Conservation (phyloP, 768 basidiomycete genomes). For the Pleurotus salmoneostramineus region DNA sequence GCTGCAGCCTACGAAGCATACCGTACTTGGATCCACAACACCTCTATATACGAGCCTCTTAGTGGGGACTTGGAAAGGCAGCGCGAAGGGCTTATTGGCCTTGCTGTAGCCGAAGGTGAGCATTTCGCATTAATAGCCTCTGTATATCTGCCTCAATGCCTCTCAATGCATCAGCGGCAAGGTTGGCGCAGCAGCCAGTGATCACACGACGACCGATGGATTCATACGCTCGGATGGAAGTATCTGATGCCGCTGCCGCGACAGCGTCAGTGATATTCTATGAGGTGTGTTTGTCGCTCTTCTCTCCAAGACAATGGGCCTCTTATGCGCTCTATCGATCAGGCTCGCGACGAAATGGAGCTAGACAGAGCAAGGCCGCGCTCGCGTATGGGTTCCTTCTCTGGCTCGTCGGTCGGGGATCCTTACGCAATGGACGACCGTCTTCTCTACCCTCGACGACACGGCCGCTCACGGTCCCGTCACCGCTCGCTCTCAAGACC, state of each 20-base stretch:
- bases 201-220: constrained; percentile 36
- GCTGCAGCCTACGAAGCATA: constrained; percentile 80
- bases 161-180: constrained; percentile 39
- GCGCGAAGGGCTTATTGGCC: neutral
- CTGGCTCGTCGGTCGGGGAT: constrained; percentile 24
- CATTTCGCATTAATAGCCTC: no score
- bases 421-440: constrained; percentile 36
- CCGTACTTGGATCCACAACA: constrained; percentile 58
- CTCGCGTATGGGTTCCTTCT: constrained; percentile 12
- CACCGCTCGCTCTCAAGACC: constrained; percentile 25
- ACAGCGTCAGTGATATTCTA: constrained; percentile 61
- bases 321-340: no score
- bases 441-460: constrained; percentile 18
- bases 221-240: constrained; percentile 41
- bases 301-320: no score
- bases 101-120: constrained; percentile 3
- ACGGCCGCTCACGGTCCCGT: constrained; percentile 32
- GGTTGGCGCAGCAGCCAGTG: constrained; percentile 42
- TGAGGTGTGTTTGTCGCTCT: constrained; percentile 29
- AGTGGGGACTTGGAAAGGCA: constrained; percentile 3
- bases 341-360: constrained; percentile 26
- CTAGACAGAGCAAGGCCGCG: constrained; percentile 32
- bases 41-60: constrained; percentile 4
- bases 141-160: neutral
- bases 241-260: constrained; percentile 64